Evolutionary conservation across 2,329 filamentous ascomycete genomes (phyloP).

Genomic region (Cladosporium velox): DNA sequence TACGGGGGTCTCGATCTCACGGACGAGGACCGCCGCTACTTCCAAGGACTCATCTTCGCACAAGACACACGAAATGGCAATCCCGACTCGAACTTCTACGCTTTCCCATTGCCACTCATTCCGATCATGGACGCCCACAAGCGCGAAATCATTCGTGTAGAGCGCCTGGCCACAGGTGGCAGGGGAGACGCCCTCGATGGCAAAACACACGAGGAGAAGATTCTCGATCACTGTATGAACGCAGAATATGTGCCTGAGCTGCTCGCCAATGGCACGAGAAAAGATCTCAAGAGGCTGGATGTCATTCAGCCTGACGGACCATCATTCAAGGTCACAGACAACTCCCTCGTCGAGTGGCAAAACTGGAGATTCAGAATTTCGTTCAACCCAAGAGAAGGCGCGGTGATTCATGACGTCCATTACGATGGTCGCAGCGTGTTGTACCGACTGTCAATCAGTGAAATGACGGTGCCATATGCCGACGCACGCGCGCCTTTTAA

Average conservation of each 20-base stretch:
- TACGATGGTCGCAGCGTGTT: constrained; percentile 67
- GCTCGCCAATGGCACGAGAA: constrained; percentile 40
- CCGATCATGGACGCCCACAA: constrained; percentile 36
- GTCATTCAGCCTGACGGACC: constrained; percentile 69
- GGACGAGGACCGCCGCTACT: constrained; percentile 34
- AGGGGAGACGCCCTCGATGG: constrained; percentile 37
- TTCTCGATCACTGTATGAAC: constrained; percentile 52
- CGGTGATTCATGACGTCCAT: constrained; percentile 66
- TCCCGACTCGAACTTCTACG: constrained; percentile 43
- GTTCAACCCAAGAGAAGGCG: constrained; percentile 70
- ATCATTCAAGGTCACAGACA: constrained; percentile 57
- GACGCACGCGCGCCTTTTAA: constrained; percentile 67
- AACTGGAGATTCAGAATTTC: constrained; percentile 64
- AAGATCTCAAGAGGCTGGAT: constrained; percentile 64
- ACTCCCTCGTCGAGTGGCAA: constrained; percentile 54
- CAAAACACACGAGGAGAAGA: constrained; percentile 41
- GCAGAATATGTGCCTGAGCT: constrained; percentile 53
- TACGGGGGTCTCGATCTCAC: constrained; percentile 35
- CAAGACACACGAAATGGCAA: constrained; percentile 46
- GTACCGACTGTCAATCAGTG: constrained; percentile 66
- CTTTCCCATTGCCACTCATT: constrained; percentile 36
- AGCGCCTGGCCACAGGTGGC: constrained; percentile 35
- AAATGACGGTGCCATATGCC: constrained; percentile 65
- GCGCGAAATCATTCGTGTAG: constrained; percentile 36
- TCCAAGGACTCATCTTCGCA: constrained; percentile 37